Conservation (phyloP, 2,329 filamentous ascomycete species). For the Cercospora nicotianae region DNA sequence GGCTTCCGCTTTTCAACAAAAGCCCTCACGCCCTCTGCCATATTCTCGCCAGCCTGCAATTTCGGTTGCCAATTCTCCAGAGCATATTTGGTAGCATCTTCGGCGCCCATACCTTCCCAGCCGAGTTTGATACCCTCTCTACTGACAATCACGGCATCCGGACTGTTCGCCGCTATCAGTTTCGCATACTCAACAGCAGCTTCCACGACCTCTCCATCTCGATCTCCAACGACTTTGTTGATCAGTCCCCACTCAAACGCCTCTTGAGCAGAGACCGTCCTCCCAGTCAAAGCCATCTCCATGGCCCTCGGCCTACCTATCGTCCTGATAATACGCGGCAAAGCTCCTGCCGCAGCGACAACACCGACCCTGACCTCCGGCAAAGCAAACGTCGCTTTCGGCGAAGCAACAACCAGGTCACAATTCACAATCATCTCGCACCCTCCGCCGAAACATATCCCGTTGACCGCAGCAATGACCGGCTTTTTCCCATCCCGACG, state of each 20-base stretch:
- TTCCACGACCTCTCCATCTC: constrained; percentile 49
- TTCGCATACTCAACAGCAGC: constrained; percentile 63
- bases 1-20: constrained; percentile 65
- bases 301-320: constrained; percentile 69
- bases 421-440: constrained; percentile 73
- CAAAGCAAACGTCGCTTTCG: constrained; percentile 62
- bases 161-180: constrained; percentile 61
- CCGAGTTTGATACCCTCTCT: constrained; percentile 69
- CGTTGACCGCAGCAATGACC: constrained; percentile 74
- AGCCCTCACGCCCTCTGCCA: constrained; percentile 70
- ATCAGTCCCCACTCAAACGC: constrained; percentile 67
- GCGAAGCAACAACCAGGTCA: constrained; percentile 67
- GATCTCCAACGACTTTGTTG: constrained; percentile 59
- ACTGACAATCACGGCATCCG: constrained; percentile 73
- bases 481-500: constrained; percentile 71
- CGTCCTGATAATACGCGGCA: constrained; percentile 65
- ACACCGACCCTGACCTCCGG: constrained; percentile 73
- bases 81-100: constrained; percentile 60
- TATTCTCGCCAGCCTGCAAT: constrained; percentile 68
- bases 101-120: constrained; percentile 68
- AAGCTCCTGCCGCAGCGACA: constrained; percentile 67
- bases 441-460: constrained; percentile 71
- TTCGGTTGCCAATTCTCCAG: constrained; percentile 59
- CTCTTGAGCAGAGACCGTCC: constrained; percentile 57
- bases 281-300: constrained; percentile 65